Evolutionary conservation across 495 filamentous ascomycete species (phyloP).

Genomic region (Talaromyces liani): DNA sequence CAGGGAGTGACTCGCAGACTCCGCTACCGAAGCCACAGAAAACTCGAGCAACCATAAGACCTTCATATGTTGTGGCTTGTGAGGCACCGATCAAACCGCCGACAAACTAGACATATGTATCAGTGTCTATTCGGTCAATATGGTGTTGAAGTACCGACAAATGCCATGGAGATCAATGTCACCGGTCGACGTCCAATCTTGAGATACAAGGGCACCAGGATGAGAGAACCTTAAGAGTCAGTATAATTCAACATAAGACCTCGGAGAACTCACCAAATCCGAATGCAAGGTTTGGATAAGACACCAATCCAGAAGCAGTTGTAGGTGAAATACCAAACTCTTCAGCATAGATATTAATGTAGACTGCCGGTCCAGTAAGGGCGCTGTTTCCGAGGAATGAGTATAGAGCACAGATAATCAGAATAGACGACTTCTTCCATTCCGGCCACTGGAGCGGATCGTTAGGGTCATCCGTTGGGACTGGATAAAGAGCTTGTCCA

Average conservation of each 20-base stretch:
- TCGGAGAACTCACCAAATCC: conserved; percentile 40
- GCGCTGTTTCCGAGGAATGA: conserved; percentile 56
- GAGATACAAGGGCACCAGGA: conserved; percentile 52
- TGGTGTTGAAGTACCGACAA: conserved; percentile 22
- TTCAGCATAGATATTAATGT: conserved; percentile 49
- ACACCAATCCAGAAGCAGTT: conserved; percentile 48
- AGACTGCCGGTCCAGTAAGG: conserved; percentile 50
- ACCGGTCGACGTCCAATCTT: conserved; percentile 52
- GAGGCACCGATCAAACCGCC: conserved; percentile 51
- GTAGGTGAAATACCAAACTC: conserved; percentile 45
- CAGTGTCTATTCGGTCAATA: neutral
- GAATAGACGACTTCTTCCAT: conserved; percentile 53
- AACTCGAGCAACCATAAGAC: conserved; percentile 48
- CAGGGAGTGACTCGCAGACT: conserved; percentile 56
- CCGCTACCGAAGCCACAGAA: conserved; percentile 50
- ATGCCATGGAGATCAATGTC: conserved; percentile 41
- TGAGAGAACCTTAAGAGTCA: conserved; percentile 34
- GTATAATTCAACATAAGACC: neutral
- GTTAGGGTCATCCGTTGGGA: conserved; percentile 56
- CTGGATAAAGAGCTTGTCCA: conserved; percentile 55
- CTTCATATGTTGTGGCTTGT: conserved; percentile 39
- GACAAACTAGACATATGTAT: conserved; percentile 31
- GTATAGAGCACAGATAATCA: conserved; percentile 51
- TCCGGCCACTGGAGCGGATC: conserved; percentile 57
- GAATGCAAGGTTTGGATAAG: conserved; percentile 57